These are phyloP conservation scores for Cercospora brassicicola DNA, from an alignment of 2,329 filamentous ascomycete genomes.

Conservation along the genomic window DNA sequence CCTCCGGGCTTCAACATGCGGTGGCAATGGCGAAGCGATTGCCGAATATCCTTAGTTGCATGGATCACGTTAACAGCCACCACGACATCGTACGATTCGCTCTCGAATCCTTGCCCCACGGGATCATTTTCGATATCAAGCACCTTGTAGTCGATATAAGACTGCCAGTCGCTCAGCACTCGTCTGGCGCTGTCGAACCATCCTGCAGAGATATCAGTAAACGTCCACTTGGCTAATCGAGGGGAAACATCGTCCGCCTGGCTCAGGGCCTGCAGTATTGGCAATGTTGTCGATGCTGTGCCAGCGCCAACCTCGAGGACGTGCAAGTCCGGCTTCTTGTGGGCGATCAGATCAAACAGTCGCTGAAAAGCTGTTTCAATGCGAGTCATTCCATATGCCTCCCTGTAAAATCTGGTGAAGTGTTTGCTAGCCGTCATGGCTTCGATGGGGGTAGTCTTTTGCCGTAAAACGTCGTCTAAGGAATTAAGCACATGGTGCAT, in stretches of 20 bases:
- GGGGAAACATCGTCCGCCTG: not conserved
- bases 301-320: slow-evolving; percentile 51
- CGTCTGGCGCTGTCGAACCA: slow-evolving; percentile 44
- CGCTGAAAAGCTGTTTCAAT: not conserved
- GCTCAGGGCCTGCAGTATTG: slow-evolving; percentile 38
- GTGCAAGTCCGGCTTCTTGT: slow-evolving; percentile 23
- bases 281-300: slow-evolving; percentile 45
- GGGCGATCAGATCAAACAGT: not conserved
- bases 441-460: no score
- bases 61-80: slow-evolving; percentile 30
- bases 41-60: slow-evolving; percentile 23
- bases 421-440: no score
- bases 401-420: no score
- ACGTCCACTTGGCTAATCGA: slow-evolving; percentile 45
- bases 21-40: slow-evolving; percentile 23
- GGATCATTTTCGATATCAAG: slow-evolving; percentile 38
- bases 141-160: slow-evolving; percentile 20
- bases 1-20: slow-evolving; percentile 30
- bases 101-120: slow-evolving; percentile 38
- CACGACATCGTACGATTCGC: slow-evolving; percentile 33
- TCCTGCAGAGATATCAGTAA: slow-evolving; percentile 46
- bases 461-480: no score
- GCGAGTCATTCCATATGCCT: no score
- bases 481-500: no score
- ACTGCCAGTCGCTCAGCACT: slow-evolving; percentile 30